Percentiles rank a stretch among this genome's conserved stretches.
Evolutionary conservation across 257 asterid genomes (phyloP).

Genomic region (Solanum piurae): DNA sequence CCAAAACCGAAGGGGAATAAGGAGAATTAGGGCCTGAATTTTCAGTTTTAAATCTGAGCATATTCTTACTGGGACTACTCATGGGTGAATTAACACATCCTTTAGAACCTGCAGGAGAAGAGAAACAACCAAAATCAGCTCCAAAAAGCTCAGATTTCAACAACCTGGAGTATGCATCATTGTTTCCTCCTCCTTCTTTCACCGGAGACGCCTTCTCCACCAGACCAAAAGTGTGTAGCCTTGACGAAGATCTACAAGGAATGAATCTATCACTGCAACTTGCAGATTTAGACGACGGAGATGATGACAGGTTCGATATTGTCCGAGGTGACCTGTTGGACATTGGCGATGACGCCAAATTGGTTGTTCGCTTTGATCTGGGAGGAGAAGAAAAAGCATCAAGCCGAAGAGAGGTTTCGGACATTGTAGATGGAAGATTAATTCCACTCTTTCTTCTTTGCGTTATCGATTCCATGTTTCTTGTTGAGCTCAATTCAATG

Average conservation of each 20-base stretch:
- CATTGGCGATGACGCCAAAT: constrained; percentile 52
- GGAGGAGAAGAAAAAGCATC: constrained; percentile 34
- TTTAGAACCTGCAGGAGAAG: constrained; percentile 62
- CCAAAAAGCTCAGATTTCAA: constrained; percentile 85
- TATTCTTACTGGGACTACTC: constrained; percentile 86
- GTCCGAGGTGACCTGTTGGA: constrained; percentile 87
- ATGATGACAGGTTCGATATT: constrained; percentile 65
- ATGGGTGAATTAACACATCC: constrained; percentile 50
- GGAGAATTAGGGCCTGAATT: constrained; percentile 77
- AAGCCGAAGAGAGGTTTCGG: constrained; percentile 56
- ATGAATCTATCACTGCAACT: constrained; percentile 92
- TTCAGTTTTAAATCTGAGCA: constrained; percentile 92
- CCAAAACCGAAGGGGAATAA: constrained; percentile 67
- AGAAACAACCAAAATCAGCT: constrained; percentile 67
- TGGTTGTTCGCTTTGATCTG: constrained; percentile 2
- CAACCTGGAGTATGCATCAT: constrained; percentile 74
- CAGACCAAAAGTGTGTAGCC: constrained; percentile 92
- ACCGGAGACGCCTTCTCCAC: constrained; percentile 70
- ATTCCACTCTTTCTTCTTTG: constrained; percentile 78
- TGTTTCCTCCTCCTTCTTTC: constrained; percentile 63
- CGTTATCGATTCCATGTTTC: constrained; percentile 43
- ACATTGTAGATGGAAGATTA: constrained; percentile 72
- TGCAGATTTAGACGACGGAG: constrained; percentile 55
- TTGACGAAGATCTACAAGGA: constrained; percentile 94
- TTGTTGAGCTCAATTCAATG: not conserved